Base-by-base conservation (phyloP, 306 rosid species). In the Abrus precatorius region DNA sequence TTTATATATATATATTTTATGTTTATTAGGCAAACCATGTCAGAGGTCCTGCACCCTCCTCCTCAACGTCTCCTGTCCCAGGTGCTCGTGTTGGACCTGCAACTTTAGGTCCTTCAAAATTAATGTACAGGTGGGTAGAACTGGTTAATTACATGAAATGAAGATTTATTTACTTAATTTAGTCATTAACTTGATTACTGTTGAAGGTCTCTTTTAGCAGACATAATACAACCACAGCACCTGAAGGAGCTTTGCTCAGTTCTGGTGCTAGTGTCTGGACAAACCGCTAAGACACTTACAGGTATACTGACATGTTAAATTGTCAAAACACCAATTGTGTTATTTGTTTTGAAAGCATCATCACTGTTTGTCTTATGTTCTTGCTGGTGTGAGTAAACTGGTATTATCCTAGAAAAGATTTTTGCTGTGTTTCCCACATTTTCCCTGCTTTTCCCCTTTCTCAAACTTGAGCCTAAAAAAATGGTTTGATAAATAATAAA, bases 191-290 rank as follows among this genome's bases (percentile, higher is more conserved):
- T 72, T 71, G 63, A 70, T 84, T 62, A 76, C 85, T 82, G 64
- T 85, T 77, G 76, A 85, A 96, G 99, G 88, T 96, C 99, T 87
- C 94, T 92, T 57, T 85, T 96, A 85, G 97, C 99, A 79, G 99
- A 92, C 90, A 88, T 96, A 84, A 93, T 96, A 84, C 98, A 93
- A 81, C 92, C 98, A 57, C 97, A 92, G 67, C 93, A 96, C 89
- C 86, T 93, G 79, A 96, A 90, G 86, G 99, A 93, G 88, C 94
- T 96, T 72, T 96, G 98, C 85, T 96, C 98, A 36, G 93, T 89
- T 86, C 87, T 96, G 88, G 97, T 96, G 62, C 90, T 90, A 34
- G 87, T 89, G 66, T 88, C 99, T 3, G 97, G 92, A 83, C 98
- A 90, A 89, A 90, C 95, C 54, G 97, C 97, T 50, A 93, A 88